Conservation (phyloP, 352 stramenopile species). For the Pythium oligandrum region DNA sequence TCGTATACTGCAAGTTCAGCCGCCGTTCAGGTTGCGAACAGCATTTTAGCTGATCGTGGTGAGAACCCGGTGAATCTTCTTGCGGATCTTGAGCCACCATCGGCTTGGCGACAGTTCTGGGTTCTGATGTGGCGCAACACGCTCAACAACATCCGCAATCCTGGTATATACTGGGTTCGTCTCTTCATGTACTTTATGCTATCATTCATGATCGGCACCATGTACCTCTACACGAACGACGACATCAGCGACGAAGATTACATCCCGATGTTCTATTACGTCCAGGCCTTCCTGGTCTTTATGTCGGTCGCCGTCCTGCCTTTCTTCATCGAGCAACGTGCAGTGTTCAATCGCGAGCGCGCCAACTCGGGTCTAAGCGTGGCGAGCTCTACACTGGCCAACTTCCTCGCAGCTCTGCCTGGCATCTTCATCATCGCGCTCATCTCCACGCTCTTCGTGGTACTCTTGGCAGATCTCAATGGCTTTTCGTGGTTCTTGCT, state of each 20-base stretch:
- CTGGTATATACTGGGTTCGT: constrained; percentile 63
- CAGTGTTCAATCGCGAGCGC: constrained; percentile 65
- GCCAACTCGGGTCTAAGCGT: constrained; percentile 57
- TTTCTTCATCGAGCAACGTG: constrained; percentile 79
- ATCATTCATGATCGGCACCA: constrained; percentile 66
- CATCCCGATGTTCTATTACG: constrained; percentile 75
- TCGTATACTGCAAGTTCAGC: constrained; percentile 1
- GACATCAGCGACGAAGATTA: constrained; percentile 35
- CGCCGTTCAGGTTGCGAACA: neutral
- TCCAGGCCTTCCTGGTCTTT: constrained; percentile 85
- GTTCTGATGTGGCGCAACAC: constrained; percentile 51
- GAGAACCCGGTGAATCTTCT: neutral
- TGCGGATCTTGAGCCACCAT: constrained; percentile 8
- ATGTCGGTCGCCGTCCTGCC: constrained; percentile 86
- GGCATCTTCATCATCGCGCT: constrained; percentile 39
- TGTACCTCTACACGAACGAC: constrained; percentile 57
- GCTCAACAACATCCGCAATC: constrained; percentile 62
- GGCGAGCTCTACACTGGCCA: constrained; percentile 42
- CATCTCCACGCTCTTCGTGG: constrained; percentile 27
- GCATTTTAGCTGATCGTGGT: neutral
- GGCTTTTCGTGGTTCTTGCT: constrained; percentile 27
- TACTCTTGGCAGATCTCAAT: constrained; percentile 30
- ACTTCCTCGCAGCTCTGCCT: constrained; percentile 43
- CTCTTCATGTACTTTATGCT: constrained; percentile 70
- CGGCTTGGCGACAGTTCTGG: constrained; percentile 29